Percentiles rank a stretch among this genome's conserved stretches.
Conservation (phyloP, 108 stramenopile species). For the Cyclotella choctawhatcheeana region DNA sequence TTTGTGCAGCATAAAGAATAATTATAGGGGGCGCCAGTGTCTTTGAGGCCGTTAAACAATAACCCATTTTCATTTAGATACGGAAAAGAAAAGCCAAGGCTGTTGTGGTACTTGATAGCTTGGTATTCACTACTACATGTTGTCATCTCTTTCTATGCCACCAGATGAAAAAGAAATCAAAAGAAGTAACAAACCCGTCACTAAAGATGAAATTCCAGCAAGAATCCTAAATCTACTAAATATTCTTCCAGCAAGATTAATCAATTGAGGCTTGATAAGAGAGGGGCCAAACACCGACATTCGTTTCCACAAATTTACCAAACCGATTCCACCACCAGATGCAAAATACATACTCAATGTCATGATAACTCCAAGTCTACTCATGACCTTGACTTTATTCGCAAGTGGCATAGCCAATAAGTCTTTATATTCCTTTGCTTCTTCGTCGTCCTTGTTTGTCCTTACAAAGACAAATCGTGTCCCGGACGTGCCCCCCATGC, state of each 20-base stretch:
- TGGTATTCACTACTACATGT: too few relatives aligned
- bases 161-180: conserved; percentile 36
- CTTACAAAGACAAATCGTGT: conserved; percentile 71
- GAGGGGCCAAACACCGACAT: background rate
- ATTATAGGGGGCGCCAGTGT: too few relatives aligned
- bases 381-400: conserved; percentile 27
- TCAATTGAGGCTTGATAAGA: background rate
- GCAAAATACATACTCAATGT: conserved; percentile 29
- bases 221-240: conserved; percentile 16
- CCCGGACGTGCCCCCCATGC: conserved; percentile 76
- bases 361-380: conserved; percentile 23
- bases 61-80: too few relatives aligned
- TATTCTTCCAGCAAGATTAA: background rate
- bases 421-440: conserved; percentile 34
- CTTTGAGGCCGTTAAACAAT: too few relatives aligned
- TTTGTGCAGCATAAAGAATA: too few relatives aligned
- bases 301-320: background rate
- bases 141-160: conserved; percentile 43
- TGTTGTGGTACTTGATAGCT: too few relatives aligned
- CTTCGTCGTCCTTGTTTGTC: conserved; percentile 19
- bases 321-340: conserved; percentile 11
- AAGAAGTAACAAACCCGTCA: conserved; percentile 17
- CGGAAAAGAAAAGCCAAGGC: too few relatives aligned
- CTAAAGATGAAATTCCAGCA: conserved; percentile 23
- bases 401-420: conserved; percentile 32